Percentiles rank a stretch among this genome's conserved stretches.
phyloP scores from a whole-genome alignment of 2,329 filamentous ascomycete species.

The Pseudogymnoascus sp. region DNA sequence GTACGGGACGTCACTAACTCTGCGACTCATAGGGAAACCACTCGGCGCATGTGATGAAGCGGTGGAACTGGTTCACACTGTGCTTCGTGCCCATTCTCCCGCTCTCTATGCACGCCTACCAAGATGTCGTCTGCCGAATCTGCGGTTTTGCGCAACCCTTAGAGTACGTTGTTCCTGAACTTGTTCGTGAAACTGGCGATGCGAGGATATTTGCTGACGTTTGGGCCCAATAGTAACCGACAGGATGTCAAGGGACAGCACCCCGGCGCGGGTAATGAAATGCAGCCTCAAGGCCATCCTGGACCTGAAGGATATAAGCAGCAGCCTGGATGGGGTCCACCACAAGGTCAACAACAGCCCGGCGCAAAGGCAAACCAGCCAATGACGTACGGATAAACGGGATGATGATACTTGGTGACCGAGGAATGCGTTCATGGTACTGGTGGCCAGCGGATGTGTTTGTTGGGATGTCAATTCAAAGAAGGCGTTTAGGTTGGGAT shows the following conservation, averaged over 20 bases:
- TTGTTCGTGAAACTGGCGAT: too few relatives aligned
- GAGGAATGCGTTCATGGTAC: not conserved
- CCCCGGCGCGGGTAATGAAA: not conserved
- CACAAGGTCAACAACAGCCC: conserved; percentile 1
- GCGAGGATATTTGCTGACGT: not conserved
- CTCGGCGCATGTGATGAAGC: conserved; percentile 51
- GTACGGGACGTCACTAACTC: not conserved
- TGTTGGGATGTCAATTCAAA: not conserved
- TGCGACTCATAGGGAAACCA: conserved; percentile 44
- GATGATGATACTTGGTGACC: not conserved
- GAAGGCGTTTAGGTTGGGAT: not conserved
- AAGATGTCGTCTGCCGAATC: conserved; percentile 65
- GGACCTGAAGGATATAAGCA: not conserved
- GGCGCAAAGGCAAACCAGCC: not conserved
- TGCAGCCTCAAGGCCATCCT: not conserved
- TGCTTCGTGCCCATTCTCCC: conserved; percentile 72
- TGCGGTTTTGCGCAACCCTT: conserved; percentile 69
- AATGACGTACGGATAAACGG: conserved; percentile 8
- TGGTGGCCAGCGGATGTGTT: not conserved
- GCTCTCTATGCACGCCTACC: conserved; percentile 57
- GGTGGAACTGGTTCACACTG: conserved; percentile 68
- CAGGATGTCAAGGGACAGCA: not conserved
- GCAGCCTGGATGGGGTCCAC: conserved; percentile 1
- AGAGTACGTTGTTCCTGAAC: conserved; percentile 24
- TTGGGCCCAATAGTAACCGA: not conserved